Evolutionary conservation across 2,329 filamentous ascomycete species (phyloP), one percentile per base, ranked within the genome.

Genomic region (Pseudogymnoascus sp.): DNA sequence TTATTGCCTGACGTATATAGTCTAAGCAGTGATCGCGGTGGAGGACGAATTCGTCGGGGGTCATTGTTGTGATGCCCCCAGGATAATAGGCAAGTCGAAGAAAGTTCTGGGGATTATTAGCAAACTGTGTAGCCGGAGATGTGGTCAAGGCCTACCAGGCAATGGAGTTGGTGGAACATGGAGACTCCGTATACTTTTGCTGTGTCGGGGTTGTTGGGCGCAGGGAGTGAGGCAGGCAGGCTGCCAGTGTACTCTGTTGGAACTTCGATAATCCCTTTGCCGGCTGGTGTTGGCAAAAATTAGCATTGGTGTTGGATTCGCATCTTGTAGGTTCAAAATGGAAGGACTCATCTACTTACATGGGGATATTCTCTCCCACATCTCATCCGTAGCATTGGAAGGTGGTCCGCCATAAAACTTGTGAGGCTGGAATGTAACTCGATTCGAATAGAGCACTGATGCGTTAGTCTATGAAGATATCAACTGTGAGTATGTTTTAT

Each of bases 141-240:
- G 37, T 60, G 6, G 16, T 28, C 36, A 37, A 38, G 40, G 34
- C 38, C 46, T 31, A 56, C 44, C 10, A 66, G 63, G 7, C 64
- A 64, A 40, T 64, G 64, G 1, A 66, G 63, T 25, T 64, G 63
- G 63, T 66, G 64, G 38, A 66, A 66, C 62, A 64, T 62, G 50
- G 59, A 64, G 25, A 64, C 64, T 10, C 64, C 62, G 23, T 65
- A 64, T 12, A 65, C 63, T 44, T 64, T 64, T 38, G 50, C 44
- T 37, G 38, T 18, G 6, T 31, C 37, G 1, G 62, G 53, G 28
- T 46, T 65, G 64, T 65, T 11, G 12, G 50, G 50, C 4, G 40
- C 40, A 44, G 40, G 40, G 18, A 44, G 40, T 6, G 40, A 44
- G 18, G 40, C 18, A 2, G 40, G 18, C 2, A 44, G 40, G 11